Percentiles rank a stretch among this genome's conserved stretches.
These are phyloP conservation scores for Symbiodinium natans DNA, from an alignment of 73 alveolate species.

Conservation along the genomic window DNA sequence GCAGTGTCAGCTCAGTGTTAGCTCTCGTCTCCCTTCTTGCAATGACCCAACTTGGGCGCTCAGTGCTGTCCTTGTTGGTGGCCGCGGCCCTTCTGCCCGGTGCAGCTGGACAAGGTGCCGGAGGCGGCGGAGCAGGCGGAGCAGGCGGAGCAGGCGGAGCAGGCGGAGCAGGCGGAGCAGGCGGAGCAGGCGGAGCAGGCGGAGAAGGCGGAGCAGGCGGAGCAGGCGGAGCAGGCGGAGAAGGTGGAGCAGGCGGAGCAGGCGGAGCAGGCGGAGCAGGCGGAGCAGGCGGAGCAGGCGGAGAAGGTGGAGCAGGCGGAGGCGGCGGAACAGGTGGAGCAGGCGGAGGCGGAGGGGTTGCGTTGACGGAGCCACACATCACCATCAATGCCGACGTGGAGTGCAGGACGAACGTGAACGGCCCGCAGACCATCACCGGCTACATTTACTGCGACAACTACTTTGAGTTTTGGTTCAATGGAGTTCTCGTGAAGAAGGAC, in stretches of 20 bases:
- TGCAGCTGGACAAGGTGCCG: constrained; percentile 17
- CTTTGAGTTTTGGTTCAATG: constrained; percentile 20
- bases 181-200: background rate
- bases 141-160: constrained; percentile 8
- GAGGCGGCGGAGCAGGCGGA: too few relatives aligned
- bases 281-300: background rate
- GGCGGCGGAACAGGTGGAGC: constrained; percentile 28
- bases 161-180: background rate
- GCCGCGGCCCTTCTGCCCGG: constrained; percentile 19
- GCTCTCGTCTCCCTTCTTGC: background rate
- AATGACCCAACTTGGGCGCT: constrained; percentile 1
- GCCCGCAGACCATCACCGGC: constrained; percentile 15
- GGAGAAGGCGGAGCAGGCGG: background rate
- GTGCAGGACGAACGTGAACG: background rate
- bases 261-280: too few relatives aligned
- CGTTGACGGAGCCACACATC: constrained; percentile 26
- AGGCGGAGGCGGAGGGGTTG: background rate
- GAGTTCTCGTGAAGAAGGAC: constrained; percentile 21
- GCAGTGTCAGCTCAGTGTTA: background rate
- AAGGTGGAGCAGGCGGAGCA: too few relatives aligned
- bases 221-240: too few relatives aligned
- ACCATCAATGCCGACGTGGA: constrained; percentile 12
- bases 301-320: constrained; percentile 13
- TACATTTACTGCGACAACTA: constrained; percentile 15
- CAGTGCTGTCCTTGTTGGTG: constrained; percentile 11